Evolutionary conservation across 2,329 filamentous ascomycete species (phyloP).

Genomic region (Apiospora koreana): DNA sequence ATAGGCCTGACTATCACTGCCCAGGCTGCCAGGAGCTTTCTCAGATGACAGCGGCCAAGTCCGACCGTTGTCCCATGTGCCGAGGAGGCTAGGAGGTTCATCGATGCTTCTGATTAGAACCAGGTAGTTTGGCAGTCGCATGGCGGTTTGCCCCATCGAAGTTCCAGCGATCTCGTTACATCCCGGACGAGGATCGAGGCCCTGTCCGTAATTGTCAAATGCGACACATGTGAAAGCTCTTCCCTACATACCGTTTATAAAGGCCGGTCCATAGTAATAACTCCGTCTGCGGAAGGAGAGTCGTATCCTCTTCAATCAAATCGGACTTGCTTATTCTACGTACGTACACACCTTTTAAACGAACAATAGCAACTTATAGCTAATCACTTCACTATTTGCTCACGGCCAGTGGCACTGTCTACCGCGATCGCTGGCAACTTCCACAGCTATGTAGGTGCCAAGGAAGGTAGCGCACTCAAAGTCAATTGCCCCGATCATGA

Average conservation of each 20-base stretch:
- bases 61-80: neutral
- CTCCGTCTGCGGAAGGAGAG: neutral
- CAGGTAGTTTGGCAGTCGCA: neutral
- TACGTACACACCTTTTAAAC: no score
- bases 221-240: conserved; percentile 7
- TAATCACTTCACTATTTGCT: neutral
- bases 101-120: neutral
- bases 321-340: neutral
- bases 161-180: conserved; percentile 7
- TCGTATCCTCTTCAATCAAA: neutral
- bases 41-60: conserved; percentile 9
- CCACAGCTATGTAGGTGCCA: neutral
- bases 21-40: neutral
- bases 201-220: neutral
- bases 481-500: neutral
- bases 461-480: no score
- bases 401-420: no score
- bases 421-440: neutral
- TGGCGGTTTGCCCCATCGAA: neutral
- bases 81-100: neutral
- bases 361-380: no score
- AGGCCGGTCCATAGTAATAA: neutral
- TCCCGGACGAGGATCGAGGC: conserved; percentile 1
- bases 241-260: neutral
- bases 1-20: neutral